Conservation (phyloP, 192 early-diverging fungal genomes). For the Gaertneriomyces sp. region DNA sequence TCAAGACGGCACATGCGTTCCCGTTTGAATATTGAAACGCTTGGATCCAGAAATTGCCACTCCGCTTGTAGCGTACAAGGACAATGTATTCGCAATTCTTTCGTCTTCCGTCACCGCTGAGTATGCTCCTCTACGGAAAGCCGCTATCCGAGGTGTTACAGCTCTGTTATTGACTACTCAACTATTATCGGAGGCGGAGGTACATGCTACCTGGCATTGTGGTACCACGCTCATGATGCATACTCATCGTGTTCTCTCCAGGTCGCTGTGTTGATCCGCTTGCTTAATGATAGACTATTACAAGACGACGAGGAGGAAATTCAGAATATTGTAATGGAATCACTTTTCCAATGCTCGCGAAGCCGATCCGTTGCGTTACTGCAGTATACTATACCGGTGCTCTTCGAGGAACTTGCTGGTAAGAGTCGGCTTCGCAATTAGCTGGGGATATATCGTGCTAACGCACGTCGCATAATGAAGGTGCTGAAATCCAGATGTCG, state of each 20-base stretch:
- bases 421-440: background rate
- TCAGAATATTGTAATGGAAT: no score
- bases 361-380: conserved; percentile 27
- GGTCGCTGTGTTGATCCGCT: no score
- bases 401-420: conserved; percentile 55
- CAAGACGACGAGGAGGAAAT: no score
- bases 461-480: no score
- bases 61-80: conserved; percentile 70
- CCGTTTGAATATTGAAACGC: background rate
- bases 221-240: no score
- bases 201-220: background rate
- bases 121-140: conserved; percentile 67
- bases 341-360: no score
- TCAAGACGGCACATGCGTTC: no score
- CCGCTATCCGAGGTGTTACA: conserved; percentile 69
- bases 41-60: conserved; percentile 37
- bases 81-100: conserved; percentile 66
- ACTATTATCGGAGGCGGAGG: conserved; percentile 13
- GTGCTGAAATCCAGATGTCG: no score
- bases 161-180: conserved; percentile 25
- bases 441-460: no score
- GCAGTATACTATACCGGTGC: conserved; percentile 48
- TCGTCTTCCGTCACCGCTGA: conserved; percentile 68
- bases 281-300: no score
- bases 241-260: no score